Base-by-base conservation (phyloP, 805 yeast genomes). In the Starmerella bacillaris region DNA sequence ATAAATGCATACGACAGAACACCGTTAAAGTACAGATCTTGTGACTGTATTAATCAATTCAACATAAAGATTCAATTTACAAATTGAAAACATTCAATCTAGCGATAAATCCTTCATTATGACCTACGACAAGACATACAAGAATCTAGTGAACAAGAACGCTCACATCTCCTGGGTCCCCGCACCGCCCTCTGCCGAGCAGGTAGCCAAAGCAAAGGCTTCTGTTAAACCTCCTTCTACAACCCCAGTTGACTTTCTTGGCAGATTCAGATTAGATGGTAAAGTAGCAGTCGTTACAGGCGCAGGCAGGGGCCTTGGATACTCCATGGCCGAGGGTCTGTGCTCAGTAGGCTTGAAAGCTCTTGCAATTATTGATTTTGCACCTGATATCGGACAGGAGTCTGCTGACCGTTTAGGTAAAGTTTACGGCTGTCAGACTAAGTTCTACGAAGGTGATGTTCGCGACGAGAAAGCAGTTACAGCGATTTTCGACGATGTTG, bases 291-390 rank as follows among this genome's bases (percentile, higher is more conserved):
- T 72, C 21, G 59, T 72, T 37, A 72, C 78, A 33, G 78, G 78
- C 30, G 78, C 78, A 28, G 72, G 76, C 34, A 72, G 78, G 26
- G 78, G 78, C 26, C 64, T 73, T 44, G 74, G 75, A 18, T 60
- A 67, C 37, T 66, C 70, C 29, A 58, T 72, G 58, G 67, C 74
- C 37, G 68, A 74, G 53, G 76, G 75, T 15, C 61, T 71, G 31
- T 56, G 74, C 51, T 70, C 60, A 26, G 63, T 59, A 21, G 64
- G 67, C 59, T 47, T 73, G 55, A 54, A 72, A 67, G 55, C 76
- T 60, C 39, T 72, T 56, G 53, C 63, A 38, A 59, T 61, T 39
- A 51, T 63, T 32, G 72, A 73, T 38, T 76, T 75, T 30, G 66
- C 69, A 46, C 58, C 65, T 30, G 78, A 72, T 52, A 65, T 71